A percentile compares a stretch with the other conserved stretches of the same genome.
These are phyloP conservation scores for Isoetes taiwanensis DNA, from an alignment of 75 land plant species.

Conservation along the genomic window DNA sequence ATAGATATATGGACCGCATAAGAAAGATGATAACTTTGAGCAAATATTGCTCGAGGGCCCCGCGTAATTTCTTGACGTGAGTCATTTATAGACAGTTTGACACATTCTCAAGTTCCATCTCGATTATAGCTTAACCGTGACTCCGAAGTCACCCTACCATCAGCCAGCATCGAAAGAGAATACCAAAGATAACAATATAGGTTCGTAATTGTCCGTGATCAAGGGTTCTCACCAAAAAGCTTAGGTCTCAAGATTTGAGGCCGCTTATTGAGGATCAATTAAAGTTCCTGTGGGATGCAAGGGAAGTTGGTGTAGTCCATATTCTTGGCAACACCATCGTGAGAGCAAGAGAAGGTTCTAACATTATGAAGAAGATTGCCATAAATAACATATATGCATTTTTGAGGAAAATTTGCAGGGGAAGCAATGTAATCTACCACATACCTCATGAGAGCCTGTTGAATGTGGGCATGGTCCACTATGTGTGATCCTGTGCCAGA, in stretches of 20 bases:
- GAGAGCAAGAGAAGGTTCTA: slow-evolving; percentile 46
- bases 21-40: not conserved
- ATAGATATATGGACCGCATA: not conserved
- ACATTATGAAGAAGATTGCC: slow-evolving; percentile 47
- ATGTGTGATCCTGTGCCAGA: too few relatives aligned
- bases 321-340: slow-evolving; percentile 74
- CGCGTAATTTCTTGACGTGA: too few relatives aligned
- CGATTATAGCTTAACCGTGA: too few relatives aligned
- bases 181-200: too few relatives aligned
- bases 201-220: too few relatives aligned
- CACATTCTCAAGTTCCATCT: too few relatives aligned
- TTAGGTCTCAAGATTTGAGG: too few relatives aligned
- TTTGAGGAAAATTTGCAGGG: slow-evolving; percentile 67
- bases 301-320: slow-evolving; percentile 52
- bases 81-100: too few relatives aligned
- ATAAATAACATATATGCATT: slow-evolving; percentile 68
- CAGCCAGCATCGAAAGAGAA: too few relatives aligned
- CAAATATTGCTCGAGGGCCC: too few relatives aligned
- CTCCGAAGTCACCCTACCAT: too few relatives aligned
- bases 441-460: slow-evolving; percentile 83
- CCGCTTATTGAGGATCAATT: not conserved
- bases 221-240: too few relatives aligned
- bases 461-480: slow-evolving; percentile 65
- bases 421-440: slow-evolving; percentile 61
- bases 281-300: slow-evolving; percentile 9